Base-by-base conservation (phyloP, 2,329 filamentous ascomycete species). In the Epichloe uncinata region DNA sequence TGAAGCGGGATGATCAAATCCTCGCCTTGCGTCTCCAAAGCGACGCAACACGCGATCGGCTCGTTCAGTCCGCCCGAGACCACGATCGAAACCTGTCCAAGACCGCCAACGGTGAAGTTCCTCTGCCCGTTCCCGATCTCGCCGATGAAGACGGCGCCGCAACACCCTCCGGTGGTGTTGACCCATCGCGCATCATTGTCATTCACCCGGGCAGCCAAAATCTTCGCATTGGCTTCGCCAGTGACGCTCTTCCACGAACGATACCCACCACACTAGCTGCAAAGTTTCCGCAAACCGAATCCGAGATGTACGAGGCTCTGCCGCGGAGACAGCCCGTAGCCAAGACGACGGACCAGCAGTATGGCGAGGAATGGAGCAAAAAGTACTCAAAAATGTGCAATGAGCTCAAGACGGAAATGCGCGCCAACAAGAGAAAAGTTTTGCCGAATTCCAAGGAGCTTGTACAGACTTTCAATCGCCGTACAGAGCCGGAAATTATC, bases 171-270 rank as follows among this genome's bases (percentile, higher is more conserved):
- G 77, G 82, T 58, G 79, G 80, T 42, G 72, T 81, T 46, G 83
- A 87, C 56, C 85, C 89, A 5, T 91, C 89, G 9, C 95, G 91
- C 66, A 85, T 95, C 53, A 91, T 98, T 61, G 85, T 97, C 53
- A 87, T 98, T 59, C 93, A 98, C 63, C 82, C 91, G 2, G 93
- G 93, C 33, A 97, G 91, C 63, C 91, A 97, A 67, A 97, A 97
- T 56, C 70, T 98, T 54, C 82, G 93, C 45, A 90, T 98, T 59
- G 93, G 93, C 0, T 81, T 97, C 53, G 90, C 91, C n/a, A 95
- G 87, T 60, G 93, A 98, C 68, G 91, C 90, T 5, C 72, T 98
- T 5, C 93, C 93, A 6, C 95, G 93, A 69, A 94, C 89, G 1
- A 80, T 97, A 40, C 91, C 93, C 5, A 96, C 95, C 85, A 83